Conservation (phyloP, 768 basidiomycete genomes). For the Kwoniella sp. region DNA sequence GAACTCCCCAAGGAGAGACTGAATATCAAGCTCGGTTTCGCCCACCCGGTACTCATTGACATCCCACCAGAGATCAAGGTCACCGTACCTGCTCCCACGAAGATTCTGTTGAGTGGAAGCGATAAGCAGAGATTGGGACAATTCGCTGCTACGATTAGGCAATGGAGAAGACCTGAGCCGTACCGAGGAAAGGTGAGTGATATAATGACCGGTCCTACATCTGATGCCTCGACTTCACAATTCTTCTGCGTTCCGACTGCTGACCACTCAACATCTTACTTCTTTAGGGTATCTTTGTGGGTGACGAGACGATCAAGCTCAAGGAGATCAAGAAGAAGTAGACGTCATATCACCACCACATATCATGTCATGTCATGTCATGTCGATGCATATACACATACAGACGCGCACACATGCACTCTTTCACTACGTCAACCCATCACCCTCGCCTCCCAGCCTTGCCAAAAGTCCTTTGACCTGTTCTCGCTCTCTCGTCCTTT, state of each 20-base stretch:
- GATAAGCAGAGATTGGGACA: slow-evolving; percentile 86
- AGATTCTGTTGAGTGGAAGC: slow-evolving; percentile 77
- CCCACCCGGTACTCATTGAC: slow-evolving; percentile 80
- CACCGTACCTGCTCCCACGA: slow-evolving; percentile 78
- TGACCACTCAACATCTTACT: slow-evolving; percentile 1
- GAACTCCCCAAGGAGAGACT: slow-evolving; percentile 57
- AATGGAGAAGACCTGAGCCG: slow-evolving; percentile 86
- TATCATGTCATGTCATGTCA: neutral
- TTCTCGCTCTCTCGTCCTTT: slow-evolving; percentile 13
- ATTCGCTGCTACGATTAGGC: slow-evolving; percentile 83
- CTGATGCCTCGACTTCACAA: neutral
- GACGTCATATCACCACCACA: slow-evolving; percentile 27
- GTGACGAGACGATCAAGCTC: slow-evolving; percentile 86
- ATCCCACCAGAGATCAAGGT: slow-evolving; percentile 80
- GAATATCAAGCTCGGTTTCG: slow-evolving; percentile 90
- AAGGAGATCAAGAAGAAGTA: slow-evolving; percentile 96
- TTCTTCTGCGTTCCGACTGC: neutral
- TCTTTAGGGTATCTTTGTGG: slow-evolving; percentile 88
- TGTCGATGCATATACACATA: neutral
- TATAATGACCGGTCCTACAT: too few species aligned
- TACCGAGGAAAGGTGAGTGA: slow-evolving; percentile 96
- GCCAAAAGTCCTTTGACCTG: slow-evolving; percentile 31
- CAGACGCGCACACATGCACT: slow-evolving; percentile 14
- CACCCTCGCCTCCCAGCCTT: slow-evolving; percentile 29
- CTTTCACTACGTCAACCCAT: slow-evolving; percentile 8